Evolutionary conservation across 2,329 filamentous ascomycete species (phyloP).

Genomic region (Aspergillus arachidicola): DNA sequence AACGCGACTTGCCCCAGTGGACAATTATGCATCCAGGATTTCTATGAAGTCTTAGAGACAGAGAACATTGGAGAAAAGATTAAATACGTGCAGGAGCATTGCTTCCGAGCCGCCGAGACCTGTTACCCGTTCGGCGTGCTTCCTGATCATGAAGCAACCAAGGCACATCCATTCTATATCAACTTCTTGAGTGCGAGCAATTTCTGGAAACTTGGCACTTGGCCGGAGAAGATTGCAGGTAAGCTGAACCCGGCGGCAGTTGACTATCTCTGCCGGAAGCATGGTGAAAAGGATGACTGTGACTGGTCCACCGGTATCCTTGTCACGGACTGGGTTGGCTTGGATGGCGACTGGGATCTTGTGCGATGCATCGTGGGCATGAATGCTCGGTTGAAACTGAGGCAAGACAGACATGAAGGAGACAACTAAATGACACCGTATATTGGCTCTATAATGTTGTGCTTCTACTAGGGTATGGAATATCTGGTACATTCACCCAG

Average conservation of each 20-base stretch:
- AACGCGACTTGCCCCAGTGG: conserved; percentile 72
- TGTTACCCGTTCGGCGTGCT: conserved; percentile 45
- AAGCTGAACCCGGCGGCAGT: conserved; percentile 80
- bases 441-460: background rate
- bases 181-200: conserved; percentile 92
- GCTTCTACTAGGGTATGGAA: background rate
- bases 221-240: conserved; percentile 88
- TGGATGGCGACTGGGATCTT: conserved; percentile 86
- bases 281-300: conserved; percentile 55
- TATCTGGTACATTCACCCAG: background rate
- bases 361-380: conserved; percentile 84
- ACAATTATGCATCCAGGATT: conserved; percentile 85
- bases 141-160: conserved; percentile 45
- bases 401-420: conserved; percentile 23
- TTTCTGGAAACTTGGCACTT: conserved; percentile 89
- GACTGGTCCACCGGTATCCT: conserved; percentile 84
- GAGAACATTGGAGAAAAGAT: conserved; percentile 82
- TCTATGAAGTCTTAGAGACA: conserved; percentile 81
- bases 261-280: conserved; percentile 59
- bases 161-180: conserved; percentile 70
- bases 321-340: conserved; percentile 91
- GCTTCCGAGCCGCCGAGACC: conserved; percentile 67
- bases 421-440: background rate
- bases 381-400: conserved; percentile 67
- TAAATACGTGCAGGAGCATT: conserved; percentile 69